A percentile compares a stretch with the other conserved stretches of the same genome.
These are phyloP conservation scores for Parietichytrium sp. DNA, from an alignment of 108 stramenopile genomes.

Conservation along the genomic window DNA sequence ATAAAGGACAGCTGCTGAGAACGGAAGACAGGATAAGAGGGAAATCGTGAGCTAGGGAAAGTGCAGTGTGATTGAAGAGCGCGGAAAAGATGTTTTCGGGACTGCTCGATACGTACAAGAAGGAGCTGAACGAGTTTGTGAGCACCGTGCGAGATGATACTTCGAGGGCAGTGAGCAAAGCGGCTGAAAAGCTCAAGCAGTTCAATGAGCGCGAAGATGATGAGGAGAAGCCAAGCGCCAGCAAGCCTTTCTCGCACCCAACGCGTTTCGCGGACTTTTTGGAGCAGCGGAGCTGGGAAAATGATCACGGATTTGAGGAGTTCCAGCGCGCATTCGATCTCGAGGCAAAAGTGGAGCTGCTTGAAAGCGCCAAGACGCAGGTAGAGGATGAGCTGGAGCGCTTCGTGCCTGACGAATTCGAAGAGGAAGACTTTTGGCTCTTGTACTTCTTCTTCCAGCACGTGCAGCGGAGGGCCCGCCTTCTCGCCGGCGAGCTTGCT, in stretches of 20 bases:
- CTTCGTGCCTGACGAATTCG: conserved; percentile 8
- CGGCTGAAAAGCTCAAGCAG: conserved; percentile 11
- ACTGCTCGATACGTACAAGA: conserved; percentile 15
- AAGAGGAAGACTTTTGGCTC: conserved; percentile 10
- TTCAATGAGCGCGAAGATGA: not conserved
- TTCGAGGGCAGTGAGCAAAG: not conserved
- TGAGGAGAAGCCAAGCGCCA: not conserved
- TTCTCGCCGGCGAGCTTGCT: conserved; percentile 14
- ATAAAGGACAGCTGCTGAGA: too few relatives aligned
- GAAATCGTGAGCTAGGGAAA: too few relatives aligned
- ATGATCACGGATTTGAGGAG: conserved; percentile 18
- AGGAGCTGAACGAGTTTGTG: conserved; percentile 36
- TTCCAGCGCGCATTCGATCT: not conserved
- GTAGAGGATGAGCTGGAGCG: not conserved
- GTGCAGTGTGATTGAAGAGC: too few relatives aligned
- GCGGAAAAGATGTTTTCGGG: conserved; percentile 27
- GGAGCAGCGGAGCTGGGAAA: conserved; percentile 8
- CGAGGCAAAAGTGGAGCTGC: not conserved
- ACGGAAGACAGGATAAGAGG: too few relatives aligned
- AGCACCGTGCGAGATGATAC: conserved; percentile 6
- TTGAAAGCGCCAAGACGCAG: not conserved
- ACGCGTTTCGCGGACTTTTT: not conserved
- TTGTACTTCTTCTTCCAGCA: conserved; percentile 30
- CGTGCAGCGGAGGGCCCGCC: conserved; percentile 19
- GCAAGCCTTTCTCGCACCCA: not conserved